These are phyloP conservation scores for Trypanosoma cruzi DNA, from an alignment of 208 protist species.

Conservation along the genomic window DNA sequence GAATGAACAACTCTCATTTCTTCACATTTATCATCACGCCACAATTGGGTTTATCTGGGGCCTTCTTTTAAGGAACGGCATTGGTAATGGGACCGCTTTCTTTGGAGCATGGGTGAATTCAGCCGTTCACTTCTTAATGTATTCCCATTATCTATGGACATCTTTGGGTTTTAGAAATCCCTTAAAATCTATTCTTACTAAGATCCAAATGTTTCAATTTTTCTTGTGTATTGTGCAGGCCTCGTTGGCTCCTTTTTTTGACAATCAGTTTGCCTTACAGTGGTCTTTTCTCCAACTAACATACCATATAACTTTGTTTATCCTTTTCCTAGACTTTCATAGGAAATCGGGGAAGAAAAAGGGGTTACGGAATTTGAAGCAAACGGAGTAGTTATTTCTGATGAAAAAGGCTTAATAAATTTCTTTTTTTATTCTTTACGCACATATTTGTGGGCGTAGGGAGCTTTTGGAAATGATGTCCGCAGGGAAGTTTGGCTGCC, in stretches of 20 bases:
- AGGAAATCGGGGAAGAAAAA: conserved; percentile 22
- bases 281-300: conserved; percentile 74
- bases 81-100: conserved; percentile 88
- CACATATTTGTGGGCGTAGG: background rate
- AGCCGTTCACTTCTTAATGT: conserved; percentile 91
- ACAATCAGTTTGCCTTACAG: conserved; percentile 56
- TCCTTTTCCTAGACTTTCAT: conserved; percentile 86
- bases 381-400: background rate
- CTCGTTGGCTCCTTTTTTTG: conserved; percentile 54
- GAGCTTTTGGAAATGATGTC: too few relatives aligned
- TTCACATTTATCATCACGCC: conserved; percentile 92
- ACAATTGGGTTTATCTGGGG: conserved; percentile 91
- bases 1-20: conserved; percentile 83
- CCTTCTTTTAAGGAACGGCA: conserved; percentile 77
- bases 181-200: conserved; percentile 84
- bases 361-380: background rate
- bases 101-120: conserved; percentile 92
- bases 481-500: too few relatives aligned
- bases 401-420: background rate
- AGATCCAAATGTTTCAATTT: conserved; percentile 90
- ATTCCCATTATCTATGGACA: conserved; percentile 91
- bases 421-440: background rate
- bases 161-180: conserved; percentile 87
- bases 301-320: conserved; percentile 87
- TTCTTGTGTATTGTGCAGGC: conserved; percentile 84